These are phyloP conservation scores for Cryptococcus sp. DNA, from an alignment of 1,284 basidiomycete species.

Conservation along the genomic window DNA sequence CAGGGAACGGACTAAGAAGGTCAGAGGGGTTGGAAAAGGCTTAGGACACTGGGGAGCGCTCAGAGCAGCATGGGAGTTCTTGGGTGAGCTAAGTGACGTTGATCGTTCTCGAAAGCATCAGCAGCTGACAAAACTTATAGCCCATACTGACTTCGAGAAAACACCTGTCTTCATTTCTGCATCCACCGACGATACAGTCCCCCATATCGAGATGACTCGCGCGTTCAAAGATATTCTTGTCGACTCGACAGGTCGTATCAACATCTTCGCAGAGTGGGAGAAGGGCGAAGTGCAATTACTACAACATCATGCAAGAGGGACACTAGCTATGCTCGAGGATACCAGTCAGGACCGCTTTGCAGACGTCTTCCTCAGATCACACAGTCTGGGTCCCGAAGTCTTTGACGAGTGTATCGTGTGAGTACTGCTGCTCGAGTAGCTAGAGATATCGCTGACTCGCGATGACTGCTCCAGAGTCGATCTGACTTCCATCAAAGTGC, in stretches of 20 bases:
- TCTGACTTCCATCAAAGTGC: background rate
- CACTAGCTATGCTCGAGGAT: constrained; percentile 60
- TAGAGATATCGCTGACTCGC: constrained; percentile 26
- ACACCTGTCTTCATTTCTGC: constrained; percentile 64
- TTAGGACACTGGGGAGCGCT: constrained; percentile 54
- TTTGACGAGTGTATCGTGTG: constrained; percentile 75
- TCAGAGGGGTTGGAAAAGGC: constrained; percentile 55
- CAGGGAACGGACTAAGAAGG: constrained; percentile 39
- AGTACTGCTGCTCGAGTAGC: constrained; percentile 51
- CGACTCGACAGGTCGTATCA: constrained; percentile 76
- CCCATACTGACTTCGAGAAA: constrained; percentile 68
- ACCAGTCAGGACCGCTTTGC: constrained; percentile 54
- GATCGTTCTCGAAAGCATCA: background rate
- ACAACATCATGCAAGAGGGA: constrained; percentile 69
- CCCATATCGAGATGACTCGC: constrained; percentile 43
- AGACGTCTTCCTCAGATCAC: constrained; percentile 49
- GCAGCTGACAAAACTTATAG: constrained; percentile 50
- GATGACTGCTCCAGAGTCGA: constrained; percentile 59
- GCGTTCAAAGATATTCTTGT: constrained; percentile 63
- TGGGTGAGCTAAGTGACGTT: constrained; percentile 57
- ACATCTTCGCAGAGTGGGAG: constrained; percentile 77
- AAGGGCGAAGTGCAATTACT: constrained; percentile 55
- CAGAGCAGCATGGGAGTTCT: constrained; percentile 49
- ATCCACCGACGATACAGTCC: constrained; percentile 36
- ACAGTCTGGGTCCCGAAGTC: constrained; percentile 59